Evolutionary conservation across 2,329 filamentous ascomycete genomes (phyloP).

Genomic region (Ophiostoma ulmi): DNA sequence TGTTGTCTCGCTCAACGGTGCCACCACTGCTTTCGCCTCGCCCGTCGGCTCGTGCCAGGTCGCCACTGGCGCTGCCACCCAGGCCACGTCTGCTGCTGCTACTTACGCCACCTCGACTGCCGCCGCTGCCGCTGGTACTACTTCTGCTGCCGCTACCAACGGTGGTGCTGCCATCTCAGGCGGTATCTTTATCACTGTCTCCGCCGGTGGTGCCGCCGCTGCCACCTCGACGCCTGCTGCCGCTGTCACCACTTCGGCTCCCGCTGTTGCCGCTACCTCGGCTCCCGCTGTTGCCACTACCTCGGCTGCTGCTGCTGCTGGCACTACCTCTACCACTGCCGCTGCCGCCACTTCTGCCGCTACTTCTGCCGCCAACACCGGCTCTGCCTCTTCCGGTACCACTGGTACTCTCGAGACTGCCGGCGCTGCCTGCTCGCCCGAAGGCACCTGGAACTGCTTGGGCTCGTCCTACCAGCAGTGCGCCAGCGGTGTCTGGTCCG

Average conservation of each 20-base stretch:
- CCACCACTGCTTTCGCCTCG: slow-evolving; percentile 35
- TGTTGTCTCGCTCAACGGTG: slow-evolving; percentile 45
- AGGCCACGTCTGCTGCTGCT: slow-evolving; percentile 30
- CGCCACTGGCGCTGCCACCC: slow-evolving; percentile 32
- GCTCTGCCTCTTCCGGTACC: slow-evolving; percentile 19
- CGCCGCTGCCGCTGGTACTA: slow-evolving; percentile 26
- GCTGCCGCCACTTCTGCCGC: slow-evolving; percentile 27
- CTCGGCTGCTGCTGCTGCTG: not conserved
- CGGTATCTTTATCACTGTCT: slow-evolving; percentile 40
- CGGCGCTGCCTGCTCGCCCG: slow-evolving; percentile 43
- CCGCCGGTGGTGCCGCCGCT: slow-evolving; percentile 17
- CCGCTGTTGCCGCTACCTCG: not conserved
- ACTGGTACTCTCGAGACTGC: slow-evolving; percentile 32
- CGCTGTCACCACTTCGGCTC: not conserved
- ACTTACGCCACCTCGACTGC: slow-evolving; percentile 26
- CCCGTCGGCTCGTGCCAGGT: slow-evolving; percentile 32
- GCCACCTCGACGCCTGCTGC: not conserved
- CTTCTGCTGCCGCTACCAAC: slow-evolving; percentile 28
- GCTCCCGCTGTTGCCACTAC: slow-evolving; percentile 11
- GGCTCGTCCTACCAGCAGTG: slow-evolving; percentile 49
- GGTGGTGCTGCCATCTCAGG: slow-evolving; percentile 30
- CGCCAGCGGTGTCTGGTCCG: slow-evolving; percentile 45
- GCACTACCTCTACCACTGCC: not conserved
- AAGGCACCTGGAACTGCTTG: slow-evolving; percentile 49
- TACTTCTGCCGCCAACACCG: slow-evolving; percentile 18